Conservation (phyloP, 192 early-diverging fungal genomes). For the Radiomyces spectabilis region DNA sequence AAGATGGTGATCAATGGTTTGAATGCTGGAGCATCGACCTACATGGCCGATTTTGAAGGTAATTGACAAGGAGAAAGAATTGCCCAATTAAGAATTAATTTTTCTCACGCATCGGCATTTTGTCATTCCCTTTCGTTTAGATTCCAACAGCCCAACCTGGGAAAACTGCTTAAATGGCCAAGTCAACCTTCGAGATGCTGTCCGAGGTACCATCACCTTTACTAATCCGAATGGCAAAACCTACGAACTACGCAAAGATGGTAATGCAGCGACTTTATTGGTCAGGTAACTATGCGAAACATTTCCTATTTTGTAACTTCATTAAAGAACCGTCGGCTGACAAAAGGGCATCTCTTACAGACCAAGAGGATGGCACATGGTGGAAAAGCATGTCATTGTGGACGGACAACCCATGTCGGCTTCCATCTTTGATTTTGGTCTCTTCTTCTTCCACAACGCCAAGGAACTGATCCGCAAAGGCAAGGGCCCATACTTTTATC, state of each 20-base stretch:
- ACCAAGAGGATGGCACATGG: slow-evolving; percentile 98
- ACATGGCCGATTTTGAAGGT: slow-evolving; percentile 96
- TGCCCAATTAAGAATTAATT: not conserved
- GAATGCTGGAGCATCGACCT: slow-evolving; percentile 87
- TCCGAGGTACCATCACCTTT: slow-evolving; percentile 77
- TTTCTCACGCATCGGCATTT: not conserved
- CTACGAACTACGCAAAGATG: slow-evolving; percentile 83
- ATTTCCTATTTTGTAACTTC: no score
- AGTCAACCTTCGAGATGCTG: slow-evolving; percentile 89
- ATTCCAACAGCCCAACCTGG: slow-evolving; percentile 96
- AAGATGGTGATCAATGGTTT: slow-evolving; percentile 99
- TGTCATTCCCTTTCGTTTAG: no score
- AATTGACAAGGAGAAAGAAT: not conserved
- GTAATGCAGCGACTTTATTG: slow-evolving; percentile 82
- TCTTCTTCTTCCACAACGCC: slow-evolving; percentile 99
- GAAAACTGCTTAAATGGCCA: slow-evolving; percentile 83
- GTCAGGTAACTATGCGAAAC: slow-evolving; percentile 54
- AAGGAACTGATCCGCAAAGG: slow-evolving; percentile 69
- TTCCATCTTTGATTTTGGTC: slow-evolving; percentile 93
- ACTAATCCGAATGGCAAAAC: slow-evolving; percentile 86
- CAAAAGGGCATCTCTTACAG: slow-evolving; percentile 28
- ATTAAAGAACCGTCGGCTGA: not conserved
- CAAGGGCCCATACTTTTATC: slow-evolving; percentile 94
- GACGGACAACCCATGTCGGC: slow-evolving; percentile 87
- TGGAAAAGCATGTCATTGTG: slow-evolving; percentile 87